Base-by-base conservation (phyloP, 1,139 yeast species). In the Hyphopichia khmerensis region DNA sequence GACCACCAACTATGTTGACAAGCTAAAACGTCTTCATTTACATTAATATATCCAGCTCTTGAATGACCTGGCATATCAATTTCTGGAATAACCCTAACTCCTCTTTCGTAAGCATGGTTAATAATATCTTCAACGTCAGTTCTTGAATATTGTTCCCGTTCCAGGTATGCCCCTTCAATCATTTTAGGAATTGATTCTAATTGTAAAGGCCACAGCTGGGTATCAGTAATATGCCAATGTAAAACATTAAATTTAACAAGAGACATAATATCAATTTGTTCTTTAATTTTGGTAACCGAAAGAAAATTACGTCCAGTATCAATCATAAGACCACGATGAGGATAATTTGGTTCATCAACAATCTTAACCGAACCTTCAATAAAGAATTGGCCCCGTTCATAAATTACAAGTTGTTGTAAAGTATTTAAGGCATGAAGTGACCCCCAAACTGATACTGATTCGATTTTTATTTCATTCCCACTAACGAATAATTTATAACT, bases 11-110 rank as follows among this genome's bases (percentile, higher is more conserved):
- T 53, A 35, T 64, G 48, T 2, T 59, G 65, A 56, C 78, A 72
- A 10, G 66, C 59, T 16, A 73, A 57, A 27, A 72, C 47, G 9
- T 56, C 53, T 1, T 68, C 60, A 45, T 70, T 67, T 3, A 27
- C 13, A 4, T 24, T 13, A 16, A 71, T 56, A 72, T 75, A 75
- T 2, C 80, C 80, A 11, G 77, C 67, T 32, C 68, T 59, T 9
- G 77, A 60, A 52, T 75, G 80, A 2, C 77, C 79, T 1, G 80
- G 80, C 59, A 72, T 54, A 46, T 75, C 80, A 16, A 75, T 52
- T 49, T 75, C 80, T 2, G 80, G 79, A 33, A 75, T 53, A 5
- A 75, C 62, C 39, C 79, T 58, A 4, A 75, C 67, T 13, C 79
- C 80, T 40, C 75, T 57, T 7, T 46, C 55, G 11, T 49, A 46